These are phyloP conservation scores for Sarocladium oryzae DNA, from an alignment of 2,329 filamentous ascomycete species.

Conservation along the genomic window DNA sequence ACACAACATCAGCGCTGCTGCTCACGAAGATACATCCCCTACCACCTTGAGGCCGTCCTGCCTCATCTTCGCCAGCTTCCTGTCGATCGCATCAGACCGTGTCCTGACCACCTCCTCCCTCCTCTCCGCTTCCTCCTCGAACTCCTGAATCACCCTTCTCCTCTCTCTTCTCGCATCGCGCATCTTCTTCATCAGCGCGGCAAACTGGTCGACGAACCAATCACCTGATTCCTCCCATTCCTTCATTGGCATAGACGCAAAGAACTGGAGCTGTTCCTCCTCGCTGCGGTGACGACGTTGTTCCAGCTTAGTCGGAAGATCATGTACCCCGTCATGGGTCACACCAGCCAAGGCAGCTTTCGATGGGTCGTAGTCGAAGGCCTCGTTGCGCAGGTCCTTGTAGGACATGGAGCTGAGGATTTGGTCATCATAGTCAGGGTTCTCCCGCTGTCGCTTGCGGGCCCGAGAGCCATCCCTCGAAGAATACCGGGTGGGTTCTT, in stretches of 20 bases:
- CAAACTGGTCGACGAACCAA: slow-evolving; percentile 52
- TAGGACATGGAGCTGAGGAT: slow-evolving; percentile 49
- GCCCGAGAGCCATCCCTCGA: neutral
- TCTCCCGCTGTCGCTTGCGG: slow-evolving; percentile 35
- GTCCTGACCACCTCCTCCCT: slow-evolving; percentile 48
- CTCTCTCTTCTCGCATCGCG: slow-evolving; percentile 43
- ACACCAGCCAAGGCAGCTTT: slow-evolving; percentile 33
- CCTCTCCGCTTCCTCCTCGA: slow-evolving; percentile 48
- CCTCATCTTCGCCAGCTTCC: slow-evolving; percentile 48
- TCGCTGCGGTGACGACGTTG: slow-evolving; percentile 42
- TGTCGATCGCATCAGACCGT: slow-evolving; percentile 47
- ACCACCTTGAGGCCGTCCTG: slow-evolving; percentile 52
- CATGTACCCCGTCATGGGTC: slow-evolving; percentile 16
- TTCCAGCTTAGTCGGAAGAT: slow-evolving; percentile 40
- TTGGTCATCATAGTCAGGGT: slow-evolving; percentile 51
- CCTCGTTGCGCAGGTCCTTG: slow-evolving; percentile 40
- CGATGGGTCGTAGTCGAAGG: slow-evolving; percentile 52
- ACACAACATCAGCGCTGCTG: neutral
- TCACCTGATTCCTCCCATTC: slow-evolving; percentile 56
- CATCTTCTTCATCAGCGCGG: slow-evolving; percentile 40
- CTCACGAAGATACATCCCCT: slow-evolving; percentile 24
- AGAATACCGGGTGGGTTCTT: neutral
- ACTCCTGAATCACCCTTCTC: slow-evolving; percentile 41
- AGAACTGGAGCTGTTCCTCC: slow-evolving; percentile 42
- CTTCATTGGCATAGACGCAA: slow-evolving; percentile 44